Base-by-base conservation (phyloP, 129 eudicot species). In the Chrysanthemum seticuspe region DNA sequence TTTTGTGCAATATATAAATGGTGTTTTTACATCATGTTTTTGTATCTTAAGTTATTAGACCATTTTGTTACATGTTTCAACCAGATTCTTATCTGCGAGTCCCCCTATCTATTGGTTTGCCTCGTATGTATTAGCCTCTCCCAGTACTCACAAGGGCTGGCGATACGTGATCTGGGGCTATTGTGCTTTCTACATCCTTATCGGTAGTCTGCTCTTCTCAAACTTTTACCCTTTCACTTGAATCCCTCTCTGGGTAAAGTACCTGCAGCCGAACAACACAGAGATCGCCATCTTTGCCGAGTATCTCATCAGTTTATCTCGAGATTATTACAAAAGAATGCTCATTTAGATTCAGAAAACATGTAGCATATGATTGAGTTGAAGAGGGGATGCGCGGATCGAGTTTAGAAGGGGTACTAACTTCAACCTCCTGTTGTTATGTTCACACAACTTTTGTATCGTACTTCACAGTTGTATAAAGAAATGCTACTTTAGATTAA, bases 71-170 rank as follows among this genome's bases (percentile, higher is more conserved):
- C 89, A 94, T 96, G 98, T 94, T 49, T 75, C 98, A 31, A 94
- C 98, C 13, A 83, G 98, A 49, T 94, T 94, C 80, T 84, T 90
- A 79, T 94, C 97, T n/a, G 85, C 96, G 14, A 90, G 86, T 74
- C 98, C 97, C 6, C 86, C 89, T 60, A 79, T 94, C 5, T 94
- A 90, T 76, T 94, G 98, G 98, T 94, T 84, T 79, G 97, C 88
- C 27, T 77, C 98, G 5, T 74, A 86, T 70, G 52, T 85, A 31
- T 73, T 87, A 75, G 80, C 19, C 14, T 74, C 80, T 70, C 67
- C 71, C 45, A 48, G 68, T 10, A 59, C 23, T 60, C 71, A 76
- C 25, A 85, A 79, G 77, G 88, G 81, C 53, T 88, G 96, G 96
- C 87, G 87, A 36, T 57, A 81, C 74, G 47, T 87, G 62, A 86